Evolutionary conservation across 2,329 filamentous ascomycete species (phyloP), one percentile per base, ranked within the genome.

Genomic region (Didymosphaeria variabile): DNA sequence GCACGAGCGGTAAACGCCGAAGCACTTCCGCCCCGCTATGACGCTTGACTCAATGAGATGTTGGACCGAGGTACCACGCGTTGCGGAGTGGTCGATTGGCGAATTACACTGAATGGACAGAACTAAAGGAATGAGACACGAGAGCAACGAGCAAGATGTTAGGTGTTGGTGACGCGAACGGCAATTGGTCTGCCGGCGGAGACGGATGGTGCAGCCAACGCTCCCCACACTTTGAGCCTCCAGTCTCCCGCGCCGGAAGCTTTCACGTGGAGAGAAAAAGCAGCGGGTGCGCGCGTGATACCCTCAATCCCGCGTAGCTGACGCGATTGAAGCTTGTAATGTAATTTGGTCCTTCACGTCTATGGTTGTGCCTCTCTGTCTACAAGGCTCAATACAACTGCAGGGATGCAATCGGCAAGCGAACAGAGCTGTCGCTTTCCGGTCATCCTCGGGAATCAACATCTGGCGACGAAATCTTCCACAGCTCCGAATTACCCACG

Each of bases 1-100:
- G 50, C 50, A 53, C 54, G 64, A 42, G 38, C 57, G 50, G 58
- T 53, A 45, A 52, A 54, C 52, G 62, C 49, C 53, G 63, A 65
- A 63, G 42, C 56, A 62, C 51, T 66, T 67, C 64, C 69, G 66
- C 73, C 72, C 72, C 72, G 69, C 71, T 72, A 74, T 74, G 73
- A 74, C 72, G 73, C 70, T 73, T 53, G 72, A 63, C 55, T 62
- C 52, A 58, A 66, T 58, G 62, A 63, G 63, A 65, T 63, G 57
- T 60, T 66, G 67, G 66, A 62, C 73, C 73, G 72, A 76, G 73
- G 72, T 72, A 58, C 56, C 8, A 50, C 12, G 46, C 59, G 55
- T 60, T 55, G 57, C 45, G 51, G 61, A 12, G 26, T 19, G 42
- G 42, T 23, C 36, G 10, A 40, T n/a, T 19, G 36, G 38, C n/a